Evolutionary conservation across 2,329 filamentous ascomycete genomes (phyloP).

Genomic region (Cladosporium austrohemisphaericum): DNA sequence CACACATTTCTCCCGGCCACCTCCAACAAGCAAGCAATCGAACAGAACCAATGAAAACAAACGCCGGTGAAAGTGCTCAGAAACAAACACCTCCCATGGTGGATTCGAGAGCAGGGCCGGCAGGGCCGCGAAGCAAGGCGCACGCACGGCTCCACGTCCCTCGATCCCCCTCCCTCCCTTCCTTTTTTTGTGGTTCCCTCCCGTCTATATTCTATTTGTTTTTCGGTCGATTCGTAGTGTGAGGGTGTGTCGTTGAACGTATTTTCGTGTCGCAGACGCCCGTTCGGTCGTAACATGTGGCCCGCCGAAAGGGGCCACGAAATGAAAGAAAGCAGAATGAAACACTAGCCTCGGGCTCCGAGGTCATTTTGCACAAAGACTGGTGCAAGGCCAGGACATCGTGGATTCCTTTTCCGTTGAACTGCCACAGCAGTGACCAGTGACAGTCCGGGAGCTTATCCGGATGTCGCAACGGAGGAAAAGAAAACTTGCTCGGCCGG

Average conservation of each 20-base stretch:
- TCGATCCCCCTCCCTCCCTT: not conserved
- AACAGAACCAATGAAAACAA: not conserved
- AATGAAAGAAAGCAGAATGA: not conserved
- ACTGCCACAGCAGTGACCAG: too few species aligned
- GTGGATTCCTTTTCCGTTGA: not conserved
- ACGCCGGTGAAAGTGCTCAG: constrained; percentile 12
- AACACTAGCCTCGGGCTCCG: constrained; percentile 2
- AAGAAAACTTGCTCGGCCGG: constrained; percentile 2
- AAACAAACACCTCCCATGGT: not conserved
- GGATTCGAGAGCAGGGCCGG: constrained; percentile 10
- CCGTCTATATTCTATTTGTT: constrained; percentile 14
- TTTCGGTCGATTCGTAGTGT: constrained; percentile 10
- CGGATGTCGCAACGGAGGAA: too few species aligned
- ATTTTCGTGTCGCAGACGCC: not conserved
- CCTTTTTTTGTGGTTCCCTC: constrained; percentile 6
- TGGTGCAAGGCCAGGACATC: not conserved
- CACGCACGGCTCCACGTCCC: constrained; percentile 13
- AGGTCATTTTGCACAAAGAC: not conserved
- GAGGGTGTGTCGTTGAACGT: constrained; percentile 10
- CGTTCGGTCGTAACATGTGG: constrained; percentile 8
- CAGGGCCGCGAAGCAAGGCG: constrained; percentile 8
- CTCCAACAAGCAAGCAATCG: too few species aligned
- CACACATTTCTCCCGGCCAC: too few species aligned
- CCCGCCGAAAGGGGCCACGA: not conserved
- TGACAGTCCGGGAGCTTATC: not conserved